Evolutionary conservation across 164 flowering plant genomes (phyloP).

Genomic region (Magnolia sinica): DNA sequence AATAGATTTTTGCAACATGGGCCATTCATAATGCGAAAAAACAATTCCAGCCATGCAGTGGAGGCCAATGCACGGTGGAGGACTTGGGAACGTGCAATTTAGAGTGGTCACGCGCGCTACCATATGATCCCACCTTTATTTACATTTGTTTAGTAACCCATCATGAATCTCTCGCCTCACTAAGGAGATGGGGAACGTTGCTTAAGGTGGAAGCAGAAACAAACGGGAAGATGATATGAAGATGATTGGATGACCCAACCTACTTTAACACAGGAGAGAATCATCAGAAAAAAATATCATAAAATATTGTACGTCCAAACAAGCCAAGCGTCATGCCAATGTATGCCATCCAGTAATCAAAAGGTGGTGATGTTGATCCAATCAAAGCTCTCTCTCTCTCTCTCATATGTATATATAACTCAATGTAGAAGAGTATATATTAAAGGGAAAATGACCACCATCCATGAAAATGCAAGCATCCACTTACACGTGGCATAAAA

Average conservation of each 20-base stretch:
- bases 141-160: neutral
- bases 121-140: neutral
- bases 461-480: neutral
- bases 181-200: neutral
- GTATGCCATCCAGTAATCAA: conserved; percentile 1
- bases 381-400: neutral
- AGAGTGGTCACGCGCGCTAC: neutral
- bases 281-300: neutral
- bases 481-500: neutral
- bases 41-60: too few relatives aligned
- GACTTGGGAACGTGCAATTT: neutral
- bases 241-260: conserved; percentile 20
- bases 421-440: neutral
- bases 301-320: neutral
- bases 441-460: neutral
- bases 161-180: neutral
- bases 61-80: neutral
- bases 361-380: conserved; percentile 19
- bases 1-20: too few relatives aligned
- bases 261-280: conserved; percentile 4
- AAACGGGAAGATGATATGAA: neutral
- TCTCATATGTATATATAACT: too few relatives aligned
- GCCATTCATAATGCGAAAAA: too few relatives aligned
- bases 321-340: conserved; percentile 4
- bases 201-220: conserved; percentile 17